These are phyloP conservation scores for Evansstolkia leycettana DNA, from an alignment of 495 filamentous ascomycete genomes.

Conservation along the genomic window DNA sequence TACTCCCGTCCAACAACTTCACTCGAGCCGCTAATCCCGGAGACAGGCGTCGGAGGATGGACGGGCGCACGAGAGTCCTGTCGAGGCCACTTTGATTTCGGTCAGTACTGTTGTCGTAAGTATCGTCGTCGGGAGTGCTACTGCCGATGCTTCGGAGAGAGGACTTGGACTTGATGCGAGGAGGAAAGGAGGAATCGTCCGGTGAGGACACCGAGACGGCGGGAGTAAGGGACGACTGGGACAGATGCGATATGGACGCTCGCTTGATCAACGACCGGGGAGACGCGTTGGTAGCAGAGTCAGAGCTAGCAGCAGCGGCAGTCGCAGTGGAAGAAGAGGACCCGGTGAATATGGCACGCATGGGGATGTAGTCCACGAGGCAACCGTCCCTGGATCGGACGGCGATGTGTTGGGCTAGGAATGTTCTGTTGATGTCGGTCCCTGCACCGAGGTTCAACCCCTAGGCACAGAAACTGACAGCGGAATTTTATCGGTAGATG, in stretches of 20 bases:
- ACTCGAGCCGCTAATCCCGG: constrained; percentile 68
- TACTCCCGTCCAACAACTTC: constrained; percentile 54
- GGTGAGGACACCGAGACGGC: constrained; percentile 21
- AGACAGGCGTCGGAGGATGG: constrained; percentile 38
- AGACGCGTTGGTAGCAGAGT: constrained; percentile 17
- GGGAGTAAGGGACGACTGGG: constrained; percentile 14
- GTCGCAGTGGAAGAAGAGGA: constrained; percentile 19
- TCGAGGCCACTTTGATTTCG: constrained; percentile 12
- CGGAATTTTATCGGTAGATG: too few relatives aligned
- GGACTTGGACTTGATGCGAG: constrained; percentile 31
- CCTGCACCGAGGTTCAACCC: too few relatives aligned
- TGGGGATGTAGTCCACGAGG: constrained; percentile 15
- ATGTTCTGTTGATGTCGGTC: constrained; percentile 11
- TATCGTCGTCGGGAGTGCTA: constrained; percentile 22
- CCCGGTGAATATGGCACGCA: constrained; percentile 30
- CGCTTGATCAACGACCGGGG: constrained; percentile 8
- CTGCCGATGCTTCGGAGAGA: constrained; percentile 30
- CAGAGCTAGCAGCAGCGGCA: constrained; percentile 13
- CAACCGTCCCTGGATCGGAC: constrained; percentile 1
- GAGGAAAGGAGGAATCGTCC: constrained; percentile 16
- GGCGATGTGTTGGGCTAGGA: constrained; percentile 8
- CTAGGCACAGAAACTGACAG: too few relatives aligned
- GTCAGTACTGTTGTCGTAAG: constrained; percentile 4
- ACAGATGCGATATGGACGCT: constrained; percentile 8
- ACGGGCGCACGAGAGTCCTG: constrained; percentile 18